phyloP scores from a whole-genome alignment of 1,284 basidiomycete species.

The Moniliophthora roreri region DNA sequence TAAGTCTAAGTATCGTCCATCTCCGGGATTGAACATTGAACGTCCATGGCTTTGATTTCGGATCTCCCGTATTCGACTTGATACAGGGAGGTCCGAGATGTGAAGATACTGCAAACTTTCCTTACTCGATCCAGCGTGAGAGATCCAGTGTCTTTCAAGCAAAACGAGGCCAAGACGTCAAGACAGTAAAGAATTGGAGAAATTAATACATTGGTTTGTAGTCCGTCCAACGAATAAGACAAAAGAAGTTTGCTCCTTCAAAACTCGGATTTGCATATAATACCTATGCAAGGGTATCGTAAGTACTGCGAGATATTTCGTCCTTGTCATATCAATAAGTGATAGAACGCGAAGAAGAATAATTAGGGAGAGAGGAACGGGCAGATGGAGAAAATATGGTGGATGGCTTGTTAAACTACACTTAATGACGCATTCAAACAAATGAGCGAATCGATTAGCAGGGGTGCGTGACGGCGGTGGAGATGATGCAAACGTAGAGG shows the following conservation, averaged over 20 bases:
- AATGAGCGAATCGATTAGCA: slow-evolving; percentile 1
- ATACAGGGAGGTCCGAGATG: no score
- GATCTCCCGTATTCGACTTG: no score
- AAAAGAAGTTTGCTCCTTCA: not conserved
- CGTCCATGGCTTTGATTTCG: no score
- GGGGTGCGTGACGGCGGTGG: not conserved
- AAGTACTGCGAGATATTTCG: slow-evolving; percentile 45
- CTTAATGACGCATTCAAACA: slow-evolving; percentile 22
- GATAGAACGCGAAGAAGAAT: slow-evolving; percentile 22
- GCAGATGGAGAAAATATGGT: slow-evolving; percentile 12
- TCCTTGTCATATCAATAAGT: slow-evolving; percentile 43
- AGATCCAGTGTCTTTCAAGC: no score
- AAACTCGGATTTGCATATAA: slow-evolving; percentile 11
- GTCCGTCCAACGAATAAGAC: no score
- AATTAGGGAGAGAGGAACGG: slow-evolving; percentile 18
- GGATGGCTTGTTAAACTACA: slow-evolving; percentile 11
- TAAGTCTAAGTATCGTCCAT: no score
- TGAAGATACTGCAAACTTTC: no score
- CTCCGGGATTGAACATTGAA: no score
- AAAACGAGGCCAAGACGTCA: no score
- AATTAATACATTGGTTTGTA: no score
- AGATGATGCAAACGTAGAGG: not conserved
- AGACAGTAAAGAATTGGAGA: no score
- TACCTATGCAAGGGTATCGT: slow-evolving; percentile 38
- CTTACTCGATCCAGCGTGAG: no score